Base-by-base conservation (phyloP, 805 yeast species). In the Saccharomyces kudriavzevii region DNA sequence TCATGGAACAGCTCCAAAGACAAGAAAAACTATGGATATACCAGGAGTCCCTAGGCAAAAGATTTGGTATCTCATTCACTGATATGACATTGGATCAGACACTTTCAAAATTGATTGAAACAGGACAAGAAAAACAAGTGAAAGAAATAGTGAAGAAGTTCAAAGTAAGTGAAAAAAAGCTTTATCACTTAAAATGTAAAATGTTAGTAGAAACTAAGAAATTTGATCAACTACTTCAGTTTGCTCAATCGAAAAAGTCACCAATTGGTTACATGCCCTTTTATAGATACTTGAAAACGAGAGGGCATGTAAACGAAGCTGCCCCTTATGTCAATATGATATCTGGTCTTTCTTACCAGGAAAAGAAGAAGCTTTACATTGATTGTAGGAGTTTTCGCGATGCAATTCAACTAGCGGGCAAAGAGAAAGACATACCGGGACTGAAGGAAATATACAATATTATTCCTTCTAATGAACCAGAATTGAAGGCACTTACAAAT, bases 251-350 rank as follows among this genome's bases (percentile, higher is more conserved):
- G 9, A 74, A 72, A 47, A 84, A 80, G 56, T 81, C 94, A 0
- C 86, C 88, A 0, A 86, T 89, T 45, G 90, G 92, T 0, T 84
- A 84, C 55, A 77, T 75, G 55, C 83, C 85, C 0, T 83, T 89
- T 58, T 86, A 75, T 52, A 72, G 77, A 14, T 78, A 80, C 40
- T 76, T 84, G 40, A 61, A 78, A 45, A 74, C 74, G 52, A 73
- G 77, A 3, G 87, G 83, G 0, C 84, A 84, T 30, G 70, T 74
- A 40, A 71, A 79, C 24, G 83, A 83, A 49, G 88, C 92, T 1
- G 76, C 83, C 0, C 62, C 70, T 20, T 88, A 84, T 60, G 77
- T 89, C 20, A 70, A 74, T 17, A 69, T 81, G 67, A 82, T 87
- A 59, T 54, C 72, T 4, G 70, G 71, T 4, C 57, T 79, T 46